Percentiles rank a stretch among this genome's conserved stretches.
phyloP scores from a whole-genome alignment of 495 filamentous ascomycete genomes.

The Penicillium bialowiezense region DNA sequence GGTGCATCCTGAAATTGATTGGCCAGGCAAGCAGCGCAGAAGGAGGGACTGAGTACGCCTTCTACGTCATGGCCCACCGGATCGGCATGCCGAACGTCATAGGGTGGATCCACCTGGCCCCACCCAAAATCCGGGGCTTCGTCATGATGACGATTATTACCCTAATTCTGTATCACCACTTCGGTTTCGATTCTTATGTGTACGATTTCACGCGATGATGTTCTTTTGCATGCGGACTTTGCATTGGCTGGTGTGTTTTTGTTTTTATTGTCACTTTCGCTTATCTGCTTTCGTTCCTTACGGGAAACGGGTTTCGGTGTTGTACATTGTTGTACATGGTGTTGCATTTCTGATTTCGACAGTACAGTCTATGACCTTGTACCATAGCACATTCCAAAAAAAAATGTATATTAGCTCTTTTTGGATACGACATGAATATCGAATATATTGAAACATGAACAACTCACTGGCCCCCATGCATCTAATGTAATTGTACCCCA shows the following conservation, averaged over 20 bases:
- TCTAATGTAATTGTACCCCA: no score
- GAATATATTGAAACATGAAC: not conserved
- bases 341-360: constrained; percentile 4
- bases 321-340: constrained; percentile 16
- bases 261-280: no score
- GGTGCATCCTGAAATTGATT: constrained; percentile 82
- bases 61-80: constrained; percentile 3
- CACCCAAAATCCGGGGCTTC: constrained; percentile 7
- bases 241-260: constrained; percentile 19
- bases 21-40: constrained; percentile 62
- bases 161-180: constrained; percentile 3
- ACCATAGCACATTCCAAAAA: constrained; percentile 3
- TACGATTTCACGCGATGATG: constrained; percentile 28
- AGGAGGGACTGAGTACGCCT: constrained; percentile 33
- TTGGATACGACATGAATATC: constrained; percentile 4
- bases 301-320: constrained; percentile 7
- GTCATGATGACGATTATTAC: constrained; percentile 19
- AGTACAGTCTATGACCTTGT: constrained; percentile 8
- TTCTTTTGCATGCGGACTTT: constrained; percentile 19
- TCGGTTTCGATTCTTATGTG: constrained; percentile 8
- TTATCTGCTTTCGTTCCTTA: not conserved
- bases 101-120: not conserved
- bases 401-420: constrained; percentile 10
- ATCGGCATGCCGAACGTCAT: constrained; percentile 25
- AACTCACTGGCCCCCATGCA: not conserved